These are phyloP conservation scores for Oryza meyeriana DNA, from an alignment of 176 grass and related monocot species.

Conservation along the genomic window DNA sequence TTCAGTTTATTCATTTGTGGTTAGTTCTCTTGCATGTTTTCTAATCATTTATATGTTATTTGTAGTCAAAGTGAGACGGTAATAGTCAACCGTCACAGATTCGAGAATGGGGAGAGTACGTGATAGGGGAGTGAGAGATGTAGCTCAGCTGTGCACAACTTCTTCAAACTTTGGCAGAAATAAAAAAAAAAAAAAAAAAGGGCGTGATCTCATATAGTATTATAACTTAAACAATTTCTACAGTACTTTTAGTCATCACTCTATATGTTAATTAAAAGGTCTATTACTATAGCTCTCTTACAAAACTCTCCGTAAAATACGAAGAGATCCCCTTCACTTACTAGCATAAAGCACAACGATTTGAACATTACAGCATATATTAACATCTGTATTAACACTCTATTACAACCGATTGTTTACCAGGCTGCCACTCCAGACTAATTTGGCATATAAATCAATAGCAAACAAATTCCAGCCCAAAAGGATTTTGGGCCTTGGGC, in stretches of 20 bases:
- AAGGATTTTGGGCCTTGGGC: neutral
- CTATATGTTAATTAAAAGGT: neutral
- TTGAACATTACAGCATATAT: too few species aligned
- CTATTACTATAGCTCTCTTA: neutral
- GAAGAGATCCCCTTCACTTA: neutral
- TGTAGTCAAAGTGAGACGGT: too few species aligned
- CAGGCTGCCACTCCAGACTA: neutral
- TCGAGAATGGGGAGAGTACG: too few species aligned
- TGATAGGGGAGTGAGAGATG: neutral
- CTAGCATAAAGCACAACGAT: neutral
- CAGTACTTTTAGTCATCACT: neutral
- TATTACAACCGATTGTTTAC: too few species aligned
- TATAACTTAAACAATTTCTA: neutral
- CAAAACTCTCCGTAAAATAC: too few species aligned
- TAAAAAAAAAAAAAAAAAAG: neutral
- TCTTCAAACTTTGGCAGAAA: neutral
- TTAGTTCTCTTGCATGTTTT: neutral
- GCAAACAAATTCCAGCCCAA: neutral
- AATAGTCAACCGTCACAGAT: too few species aligned
- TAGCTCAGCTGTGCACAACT: neutral
- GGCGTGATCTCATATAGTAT: neutral
- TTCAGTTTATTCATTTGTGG: neutral
- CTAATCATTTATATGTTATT: too few species aligned
- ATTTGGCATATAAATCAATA: neutral
- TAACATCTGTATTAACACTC: too few species aligned